Percentiles rank a stretch among this genome's conserved stretches.
Evolutionary conservation across 192 early-diverging fungal species (phyloP).

Genomic region (Umbelopsis isabellina): DNA sequence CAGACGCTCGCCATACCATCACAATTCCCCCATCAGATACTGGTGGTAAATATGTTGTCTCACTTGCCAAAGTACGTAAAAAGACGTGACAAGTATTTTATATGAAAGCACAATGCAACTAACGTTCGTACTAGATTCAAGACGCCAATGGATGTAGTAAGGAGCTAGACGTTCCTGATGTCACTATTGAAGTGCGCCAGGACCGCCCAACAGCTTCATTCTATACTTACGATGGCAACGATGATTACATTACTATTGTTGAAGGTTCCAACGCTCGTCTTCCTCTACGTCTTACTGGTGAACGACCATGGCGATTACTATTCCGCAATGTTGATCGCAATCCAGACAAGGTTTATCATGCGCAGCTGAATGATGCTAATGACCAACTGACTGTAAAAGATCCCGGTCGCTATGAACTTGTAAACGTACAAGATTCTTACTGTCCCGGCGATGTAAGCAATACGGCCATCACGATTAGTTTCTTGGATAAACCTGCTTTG

Average conservation of each 20-base stretch:
- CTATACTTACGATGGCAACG: conserved; percentile 22
- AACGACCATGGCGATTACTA: conserved; percentile 44
- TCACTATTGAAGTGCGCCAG: conserved; percentile 45
- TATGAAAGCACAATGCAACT: background rate
- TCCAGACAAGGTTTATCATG: conserved; percentile 1
- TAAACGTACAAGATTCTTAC: conserved; percentile 43
- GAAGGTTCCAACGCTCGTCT: conserved; percentile 37
- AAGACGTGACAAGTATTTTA: background rate
- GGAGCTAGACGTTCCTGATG: conserved; percentile 38
- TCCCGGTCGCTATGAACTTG: conserved; percentile 45
- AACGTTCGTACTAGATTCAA: conserved; percentile 25
- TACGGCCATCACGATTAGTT: conserved; percentile 27
- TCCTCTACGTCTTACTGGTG: conserved; percentile 48
- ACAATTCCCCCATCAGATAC: conserved; percentile 39
- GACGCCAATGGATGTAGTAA: conserved; percentile 47
- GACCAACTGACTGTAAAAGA: conserved; percentile 31
- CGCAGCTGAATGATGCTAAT: conserved; percentile 34
- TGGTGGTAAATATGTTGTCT: conserved; percentile 43
- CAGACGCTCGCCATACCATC: conserved; percentile 34
- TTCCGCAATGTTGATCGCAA: conserved; percentile 35
- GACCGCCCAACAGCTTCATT: conserved; percentile 49
- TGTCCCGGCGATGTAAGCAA: conserved; percentile 44
- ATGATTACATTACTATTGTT: conserved; percentile 25
- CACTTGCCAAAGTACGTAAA: conserved; percentile 37
- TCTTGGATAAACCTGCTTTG: conserved; percentile 34